Percentiles rank a stretch among this genome's conserved stretches.
Conservation (phyloP, 345 rosid species). For the Microcos paniculata region DNA sequence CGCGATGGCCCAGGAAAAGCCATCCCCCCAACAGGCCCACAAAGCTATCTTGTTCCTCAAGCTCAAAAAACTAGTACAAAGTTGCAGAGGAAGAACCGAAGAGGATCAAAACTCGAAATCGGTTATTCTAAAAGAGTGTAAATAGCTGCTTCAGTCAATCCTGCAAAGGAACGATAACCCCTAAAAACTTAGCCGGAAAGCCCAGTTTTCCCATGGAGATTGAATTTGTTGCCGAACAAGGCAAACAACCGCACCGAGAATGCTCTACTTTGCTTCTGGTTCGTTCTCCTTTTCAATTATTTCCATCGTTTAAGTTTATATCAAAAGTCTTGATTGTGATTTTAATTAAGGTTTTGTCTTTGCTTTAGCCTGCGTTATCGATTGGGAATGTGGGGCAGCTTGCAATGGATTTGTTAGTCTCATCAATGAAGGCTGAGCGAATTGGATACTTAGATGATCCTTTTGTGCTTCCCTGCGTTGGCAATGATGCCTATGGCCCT, state of each 20-base stretch:
- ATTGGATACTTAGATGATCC: conserved; percentile 79
- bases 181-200: not conserved
- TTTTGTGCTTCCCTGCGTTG: conserved; percentile 78
- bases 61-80: not conserved
- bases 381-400: conserved; percentile 94
- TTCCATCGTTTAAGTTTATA: not conserved
- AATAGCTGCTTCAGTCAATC: not conserved
- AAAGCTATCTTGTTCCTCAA: conserved; percentile 24
- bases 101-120: not conserved
- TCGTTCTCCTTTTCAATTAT: conserved; percentile 13
- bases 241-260: conserved; percentile 43
- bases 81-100: not conserved
- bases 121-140: not conserved
- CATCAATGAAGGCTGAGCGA: conserved; percentile 64
- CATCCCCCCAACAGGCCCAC: not conserved
- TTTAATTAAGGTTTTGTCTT: not conserved
- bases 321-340: not conserved
- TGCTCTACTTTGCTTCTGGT: conserved; percentile 75
- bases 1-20: not conserved
- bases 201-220: conserved; percentile 20
- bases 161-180: not conserved
- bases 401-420: conserved; percentile 81
- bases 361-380: conserved; percentile 76
- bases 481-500: conserved; percentile 80
- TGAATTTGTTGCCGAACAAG: conserved; percentile 72